A percentile compares a stretch with the other conserved stretches of the same genome.
phyloP scores from a whole-genome alignment of 352 stramenopile species.

The Phytophthora ohioensis region DNA sequence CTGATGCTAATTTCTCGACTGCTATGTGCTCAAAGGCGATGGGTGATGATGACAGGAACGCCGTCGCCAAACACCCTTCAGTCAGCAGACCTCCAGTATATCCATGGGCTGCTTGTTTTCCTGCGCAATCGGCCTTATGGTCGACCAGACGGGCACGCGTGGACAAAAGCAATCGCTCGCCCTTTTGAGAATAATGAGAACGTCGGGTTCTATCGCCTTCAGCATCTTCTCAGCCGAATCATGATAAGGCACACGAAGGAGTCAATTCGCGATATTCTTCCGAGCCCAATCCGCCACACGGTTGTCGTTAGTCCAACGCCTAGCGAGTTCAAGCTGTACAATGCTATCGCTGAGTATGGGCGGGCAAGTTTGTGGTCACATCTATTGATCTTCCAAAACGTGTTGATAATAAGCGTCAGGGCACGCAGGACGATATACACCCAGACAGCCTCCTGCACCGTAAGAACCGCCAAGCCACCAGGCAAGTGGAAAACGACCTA shows the following conservation, averaged over 20 bases:
- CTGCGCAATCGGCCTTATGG: conserved; percentile 89
- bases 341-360: conserved; percentile 55
- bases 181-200: conserved; percentile 69
- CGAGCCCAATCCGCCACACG: conserved; percentile 47
- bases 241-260: conserved; percentile 96
- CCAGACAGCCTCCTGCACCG: conserved; percentile 74
- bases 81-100: conserved; percentile 83
- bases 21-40: conserved; percentile 88
- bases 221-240: conserved; percentile 82
- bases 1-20: conserved; percentile 86
- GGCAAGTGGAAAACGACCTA: conserved; percentile 54
- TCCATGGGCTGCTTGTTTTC: conserved; percentile 92
- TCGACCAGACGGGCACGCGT: conserved; percentile 62
- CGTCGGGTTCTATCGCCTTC: conserved; percentile 70
- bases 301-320: conserved; percentile 65
- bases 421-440: conserved; percentile 27
- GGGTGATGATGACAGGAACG: conserved; percentile 96
- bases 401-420: conserved; percentile 3
- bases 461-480: conserved; percentile 51
- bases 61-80: conserved; percentile 91
- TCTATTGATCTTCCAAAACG: conserved; percentile 63
- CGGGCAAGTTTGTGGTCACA: conserved; percentile 65
- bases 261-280: conserved; percentile 73
- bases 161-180: conserved; percentile 69
- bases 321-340: conserved; percentile 71